phyloP scores from a whole-genome alignment of 2,329 filamentous ascomycete species.

The Xylariomycetidae sp. region DNA sequence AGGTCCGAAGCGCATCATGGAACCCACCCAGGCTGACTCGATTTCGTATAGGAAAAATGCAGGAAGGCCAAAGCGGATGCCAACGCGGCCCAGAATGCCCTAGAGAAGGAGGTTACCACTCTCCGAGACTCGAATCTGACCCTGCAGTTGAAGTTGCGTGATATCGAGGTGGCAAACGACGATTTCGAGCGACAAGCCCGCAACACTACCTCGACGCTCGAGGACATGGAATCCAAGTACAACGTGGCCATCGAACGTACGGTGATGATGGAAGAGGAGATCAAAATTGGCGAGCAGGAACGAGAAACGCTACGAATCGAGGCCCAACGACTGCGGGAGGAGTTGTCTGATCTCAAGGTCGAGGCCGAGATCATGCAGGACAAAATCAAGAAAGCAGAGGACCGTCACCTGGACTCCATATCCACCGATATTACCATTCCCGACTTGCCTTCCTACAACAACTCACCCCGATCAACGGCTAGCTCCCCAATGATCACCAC shows the following conservation, averaged over 20 bases:
- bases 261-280: conserved; percentile 93
- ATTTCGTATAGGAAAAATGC: conserved; percentile 73
- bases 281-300: conserved; percentile 86
- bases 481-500: conserved; percentile 89
- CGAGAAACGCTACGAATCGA: conserved; percentile 85
- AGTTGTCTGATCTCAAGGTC: conserved; percentile 87
- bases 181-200: conserved; percentile 95
- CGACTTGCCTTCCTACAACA: conserved; percentile 67
- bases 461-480: conserved; percentile 76
- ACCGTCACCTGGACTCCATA: conserved; percentile 49
- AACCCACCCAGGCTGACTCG: neutral
- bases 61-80: conserved; percentile 90
- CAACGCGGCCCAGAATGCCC: conserved; percentile 71
- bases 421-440: conserved; percentile 57
- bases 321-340: conserved; percentile 80
- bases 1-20: neutral
- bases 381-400: conserved; percentile 72
- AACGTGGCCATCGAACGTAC: conserved; percentile 87
- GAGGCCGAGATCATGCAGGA: conserved; percentile 92
- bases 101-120: conserved; percentile 94
- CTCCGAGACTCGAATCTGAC: conserved; percentile 79
- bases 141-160: conserved; percentile 76
- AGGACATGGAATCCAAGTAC: conserved; percentile 96
- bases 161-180: conserved; percentile 97
- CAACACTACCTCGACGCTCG: conserved; percentile 90